Base-by-base conservation (phyloP, 2,329 filamentous ascomycete species). In the Alternaria arborescens region DNA sequence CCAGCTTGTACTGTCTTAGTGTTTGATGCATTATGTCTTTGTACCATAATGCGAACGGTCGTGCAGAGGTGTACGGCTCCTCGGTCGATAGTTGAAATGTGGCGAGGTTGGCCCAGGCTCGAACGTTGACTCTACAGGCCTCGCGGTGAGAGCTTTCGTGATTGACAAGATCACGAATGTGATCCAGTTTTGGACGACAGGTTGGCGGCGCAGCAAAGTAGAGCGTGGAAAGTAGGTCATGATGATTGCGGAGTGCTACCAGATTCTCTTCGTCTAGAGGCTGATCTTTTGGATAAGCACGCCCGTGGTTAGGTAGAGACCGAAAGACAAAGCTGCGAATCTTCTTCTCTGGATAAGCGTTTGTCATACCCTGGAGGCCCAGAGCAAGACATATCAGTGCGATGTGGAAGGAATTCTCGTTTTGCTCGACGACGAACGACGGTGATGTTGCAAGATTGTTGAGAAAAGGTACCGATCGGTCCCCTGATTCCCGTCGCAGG, bases 211-310 rank as follows among this genome's bases (percentile, higher is more conserved):
- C 83, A 42, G 82, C 83, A 79, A 82, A 88, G 70, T 88, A 88
- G 14, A 89, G 77, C 4, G 85, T 86, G 55, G 84, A 86, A 0
- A 89, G 79, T 16, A 89, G 78, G 67, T 89, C 86, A 64, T 88
- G 86, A 60, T 89, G 86, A 65, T 89, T 89, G 48, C 86, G 82
- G 46, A 89, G 75, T 1, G 87, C 85, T 52, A 85, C 82, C 12
- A 89, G 75, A 63, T 86, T 86, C 57, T 83, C 80, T 54, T 83
- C 80, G 30, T 79, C 80, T 14, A 89, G 71, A 5, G 81, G 75
- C 60, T 85, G 78, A 28, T 89, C 87, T 69, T 88, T 89, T 2
- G 82, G 85, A 71, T 87, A 87, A 6, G 78, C 82, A n/a, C 86
- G 83, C 4, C 85, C 85, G 70, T 88, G 86, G 58, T 88, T 88